Conservation (phyloP, 2,329 filamentous ascomycete species). For the Didymella glomerata region DNA sequence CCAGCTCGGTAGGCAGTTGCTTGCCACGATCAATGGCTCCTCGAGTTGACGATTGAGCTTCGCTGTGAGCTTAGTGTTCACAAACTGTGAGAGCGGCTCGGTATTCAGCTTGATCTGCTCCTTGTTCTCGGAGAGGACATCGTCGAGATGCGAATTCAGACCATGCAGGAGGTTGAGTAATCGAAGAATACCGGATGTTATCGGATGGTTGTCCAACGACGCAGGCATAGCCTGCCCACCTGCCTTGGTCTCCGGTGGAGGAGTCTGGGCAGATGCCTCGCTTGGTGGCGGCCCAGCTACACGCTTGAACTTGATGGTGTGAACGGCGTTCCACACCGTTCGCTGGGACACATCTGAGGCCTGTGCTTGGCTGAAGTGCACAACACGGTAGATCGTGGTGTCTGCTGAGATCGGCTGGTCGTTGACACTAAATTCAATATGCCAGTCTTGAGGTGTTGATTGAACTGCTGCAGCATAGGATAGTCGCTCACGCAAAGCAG, state of each 20-base stretch:
- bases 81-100: constrained; percentile 90
- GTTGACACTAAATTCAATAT: constrained; percentile 92
- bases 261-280: constrained; percentile 71
- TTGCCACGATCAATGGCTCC: constrained; percentile 95
- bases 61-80: constrained; percentile 97
- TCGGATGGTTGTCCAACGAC: constrained; percentile 82
- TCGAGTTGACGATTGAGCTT: constrained; percentile 97
- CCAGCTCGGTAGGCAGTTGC: constrained; percentile 94
- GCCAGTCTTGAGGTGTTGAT: constrained; percentile 88
- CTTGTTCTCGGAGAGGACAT: constrained; percentile 82
- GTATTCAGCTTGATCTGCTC: constrained; percentile 74
- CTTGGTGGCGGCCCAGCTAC: constrained; percentile 82
- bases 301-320: constrained; percentile 90
- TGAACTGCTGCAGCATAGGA: constrained; percentile 88
- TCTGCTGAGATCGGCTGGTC: constrained; percentile 85
- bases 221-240: constrained; percentile 72
- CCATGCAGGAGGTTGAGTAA: constrained; percentile 90
- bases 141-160: constrained; percentile 90
- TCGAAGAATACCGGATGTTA: constrained; percentile 85
- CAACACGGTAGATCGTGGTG: constrained; percentile 93
- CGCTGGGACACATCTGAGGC: constrained; percentile 73
- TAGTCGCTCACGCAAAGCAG: constrained; percentile 54
- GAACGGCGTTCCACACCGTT: constrained; percentile 88
- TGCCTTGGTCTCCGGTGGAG: constrained; percentile 60
- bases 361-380: constrained; percentile 73